A percentile compares a stretch with the other conserved stretches of the same genome.
phyloP scores from a whole-genome alignment of 371 early-diverging fungal genomes.

The Blakeslea trispora region DNA sequence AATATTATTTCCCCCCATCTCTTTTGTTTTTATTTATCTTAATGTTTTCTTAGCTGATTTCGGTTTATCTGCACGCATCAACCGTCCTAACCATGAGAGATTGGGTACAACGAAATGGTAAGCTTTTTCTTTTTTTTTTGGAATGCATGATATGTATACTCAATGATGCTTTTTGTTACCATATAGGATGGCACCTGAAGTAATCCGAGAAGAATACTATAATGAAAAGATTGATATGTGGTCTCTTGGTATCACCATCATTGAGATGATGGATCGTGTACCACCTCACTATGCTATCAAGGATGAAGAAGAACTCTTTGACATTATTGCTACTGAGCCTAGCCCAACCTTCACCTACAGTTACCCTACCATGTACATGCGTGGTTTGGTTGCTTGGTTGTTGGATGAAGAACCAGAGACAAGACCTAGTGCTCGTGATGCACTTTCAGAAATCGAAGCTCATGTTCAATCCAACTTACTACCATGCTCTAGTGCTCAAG shows the following conservation, averaged over 20 bases:
- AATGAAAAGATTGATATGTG: constrained; percentile 56
- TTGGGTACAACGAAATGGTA: constrained; percentile 62
- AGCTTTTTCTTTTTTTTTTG: no score
- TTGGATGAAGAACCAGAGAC: constrained; percentile 42
- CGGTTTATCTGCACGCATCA: constrained; percentile 47
- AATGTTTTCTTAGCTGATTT: constrained; percentile 43
- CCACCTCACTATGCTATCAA: constrained; percentile 48
- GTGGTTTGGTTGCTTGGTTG: constrained; percentile 52
- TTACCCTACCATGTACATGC: constrained; percentile 51
- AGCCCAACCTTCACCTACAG: constrained; percentile 50
- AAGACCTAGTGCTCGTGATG: constrained; percentile 46
- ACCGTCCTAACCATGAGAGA: constrained; percentile 42
- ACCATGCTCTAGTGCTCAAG: constrained; percentile 34
- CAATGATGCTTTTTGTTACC: constrained; percentile 4
- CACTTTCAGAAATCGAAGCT: constrained; percentile 43
- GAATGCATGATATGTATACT: no score
- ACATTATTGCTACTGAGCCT: constrained; percentile 44
- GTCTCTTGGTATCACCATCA: constrained; percentile 54
- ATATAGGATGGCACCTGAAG: constrained; percentile 54
- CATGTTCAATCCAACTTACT: constrained; percentile 44
- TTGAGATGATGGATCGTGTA: constrained; percentile 59
- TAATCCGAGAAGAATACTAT: constrained; percentile 50
- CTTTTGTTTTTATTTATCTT: no score
- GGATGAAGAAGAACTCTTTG: constrained; percentile 46
- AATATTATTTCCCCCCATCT: no score